A percentile compares a stretch with the other conserved stretches of the same genome.
These are phyloP conservation scores for Neurospora intermedia DNA, from an alignment of 495 filamentous ascomycete genomes.

Conservation along the genomic window DNA sequence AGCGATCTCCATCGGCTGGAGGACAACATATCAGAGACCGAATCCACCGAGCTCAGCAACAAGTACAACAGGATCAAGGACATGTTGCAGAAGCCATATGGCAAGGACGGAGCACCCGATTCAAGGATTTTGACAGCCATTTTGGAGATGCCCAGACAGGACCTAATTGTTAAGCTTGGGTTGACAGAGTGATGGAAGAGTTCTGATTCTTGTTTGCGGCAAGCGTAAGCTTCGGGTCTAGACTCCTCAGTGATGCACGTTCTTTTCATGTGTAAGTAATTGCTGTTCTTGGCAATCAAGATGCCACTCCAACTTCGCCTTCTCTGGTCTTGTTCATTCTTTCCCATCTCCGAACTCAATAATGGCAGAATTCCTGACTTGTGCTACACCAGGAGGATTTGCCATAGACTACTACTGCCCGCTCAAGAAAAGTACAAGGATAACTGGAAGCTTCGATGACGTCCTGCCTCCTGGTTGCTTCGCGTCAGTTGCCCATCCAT, in stretches of 20 bases:
- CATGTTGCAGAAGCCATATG: slow-evolving; percentile 21
- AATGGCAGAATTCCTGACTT: not conserved
- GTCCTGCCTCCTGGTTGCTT: not conserved
- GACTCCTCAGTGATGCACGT: no score
- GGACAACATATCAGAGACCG: slow-evolving; percentile 10
- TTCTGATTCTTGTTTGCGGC: no score
- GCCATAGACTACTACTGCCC: not conserved
- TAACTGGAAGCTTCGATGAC: not conserved
- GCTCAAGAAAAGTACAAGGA: no score
- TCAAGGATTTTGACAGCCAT: slow-evolving; percentile 11
- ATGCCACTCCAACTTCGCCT: no score
- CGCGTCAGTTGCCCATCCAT: not conserved
- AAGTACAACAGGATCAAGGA: slow-evolving; percentile 20
- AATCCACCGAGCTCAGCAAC: slow-evolving; percentile 12
- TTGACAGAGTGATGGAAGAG: not conserved
- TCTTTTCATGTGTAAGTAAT: no score
- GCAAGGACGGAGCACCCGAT: slow-evolving; percentile 14
- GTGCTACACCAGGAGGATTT: not conserved
- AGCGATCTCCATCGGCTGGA: slow-evolving; percentile 16
- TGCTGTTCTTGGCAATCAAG: no score
- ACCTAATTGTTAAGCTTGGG: slow-evolving; percentile 18
- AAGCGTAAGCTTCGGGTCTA: no score
- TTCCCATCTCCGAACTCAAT: not conserved
- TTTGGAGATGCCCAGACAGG: slow-evolving; percentile 15
- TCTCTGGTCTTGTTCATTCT: not conserved